These are phyloP conservation scores for Gyromitra esculenta DNA, from an alignment of 2,329 filamentous ascomycete genomes.

Conservation along the genomic window DNA sequence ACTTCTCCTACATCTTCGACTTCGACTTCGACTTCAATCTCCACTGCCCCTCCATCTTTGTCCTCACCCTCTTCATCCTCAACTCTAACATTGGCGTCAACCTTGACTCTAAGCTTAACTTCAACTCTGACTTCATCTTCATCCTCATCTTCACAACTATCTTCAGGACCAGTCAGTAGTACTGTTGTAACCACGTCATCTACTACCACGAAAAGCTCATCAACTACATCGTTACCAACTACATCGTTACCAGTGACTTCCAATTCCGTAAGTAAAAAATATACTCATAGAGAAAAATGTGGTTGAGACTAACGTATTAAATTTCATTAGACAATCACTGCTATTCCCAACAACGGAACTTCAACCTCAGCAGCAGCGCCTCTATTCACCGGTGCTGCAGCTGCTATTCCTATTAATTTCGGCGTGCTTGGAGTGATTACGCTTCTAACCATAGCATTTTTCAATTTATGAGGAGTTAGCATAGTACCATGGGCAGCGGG, in stretches of 20 bases:
- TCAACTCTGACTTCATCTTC: constrained; percentile 1
- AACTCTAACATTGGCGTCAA: neutral
- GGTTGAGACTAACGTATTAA: neutral
- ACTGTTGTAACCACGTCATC: neutral
- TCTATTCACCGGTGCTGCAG: constrained; percentile 12
- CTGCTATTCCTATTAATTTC: constrained; percentile 13
- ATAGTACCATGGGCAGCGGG: neutral
- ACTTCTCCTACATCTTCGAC: neutral
- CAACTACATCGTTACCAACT: neutral
- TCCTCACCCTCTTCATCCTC: neutral
- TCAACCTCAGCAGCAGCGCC: neutral
- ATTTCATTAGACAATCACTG: constrained; percentile 6
- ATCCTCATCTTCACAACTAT: neutral
- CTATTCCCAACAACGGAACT: constrained; percentile 1
- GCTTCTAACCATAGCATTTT: constrained; percentile 20
- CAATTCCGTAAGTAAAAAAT: constrained; percentile 30
- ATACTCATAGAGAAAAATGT: neutral
- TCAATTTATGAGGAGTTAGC: constrained; percentile 30
- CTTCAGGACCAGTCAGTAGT: neutral
- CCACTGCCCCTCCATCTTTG: neutral
- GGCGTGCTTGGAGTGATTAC: constrained; percentile 5
- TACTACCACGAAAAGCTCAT: neutral
- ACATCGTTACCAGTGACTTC: neutral
- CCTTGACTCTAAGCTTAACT: neutral
- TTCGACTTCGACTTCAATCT: neutral